Percentiles rank a stretch among this genome's conserved stretches.
These are phyloP conservation scores for Xylaria palmicola DNA, from an alignment of 495 filamentous ascomycete genomes.

Conservation along the genomic window DNA sequence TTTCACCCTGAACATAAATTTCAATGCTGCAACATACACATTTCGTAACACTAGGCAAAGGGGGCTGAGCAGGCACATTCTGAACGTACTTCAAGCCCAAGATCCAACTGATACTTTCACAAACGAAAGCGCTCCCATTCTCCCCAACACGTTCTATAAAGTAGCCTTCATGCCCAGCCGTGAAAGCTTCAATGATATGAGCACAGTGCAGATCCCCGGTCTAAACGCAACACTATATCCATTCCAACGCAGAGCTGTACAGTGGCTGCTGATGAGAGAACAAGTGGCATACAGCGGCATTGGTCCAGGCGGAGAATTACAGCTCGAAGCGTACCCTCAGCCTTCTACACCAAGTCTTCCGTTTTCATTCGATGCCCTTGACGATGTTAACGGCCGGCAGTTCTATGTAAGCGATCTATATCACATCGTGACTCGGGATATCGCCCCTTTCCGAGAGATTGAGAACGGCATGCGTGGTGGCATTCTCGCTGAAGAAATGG, in stretches of 20 bases:
- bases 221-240: constrained; percentile 41
- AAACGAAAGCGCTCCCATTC: constrained; percentile 16
- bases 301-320: constrained; percentile 1
- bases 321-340: constrained; percentile 23
- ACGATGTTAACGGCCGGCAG: constrained; percentile 33
- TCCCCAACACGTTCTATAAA: constrained; percentile 46
- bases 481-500: constrained; percentile 93
- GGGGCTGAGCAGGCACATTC: constrained; percentile 8
- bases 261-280: constrained; percentile 48
- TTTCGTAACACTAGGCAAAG: constrained; percentile 20
- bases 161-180: constrained; percentile 39
- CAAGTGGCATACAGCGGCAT: constrained; percentile 35
- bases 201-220: constrained; percentile 24
- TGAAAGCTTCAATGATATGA: constrained; percentile 20
- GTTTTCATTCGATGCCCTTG: constrained; percentile 22
- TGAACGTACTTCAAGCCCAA: background rate
- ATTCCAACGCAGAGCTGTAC: constrained; percentile 44
- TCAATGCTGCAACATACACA: constrained; percentile 21
- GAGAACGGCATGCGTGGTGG: constrained; percentile 56
- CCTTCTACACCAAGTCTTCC: constrained; percentile 12
- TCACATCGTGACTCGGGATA: constrained; percentile 57
- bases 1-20: constrained; percentile 23
- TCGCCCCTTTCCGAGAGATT: constrained; percentile 43
- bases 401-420: constrained; percentile 61
- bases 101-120: background rate